These are phyloP conservation scores for Proliferodiscus dingleyae DNA, from an alignment of 2,329 filamentous ascomycete genomes.

Conservation along the genomic window DNA sequence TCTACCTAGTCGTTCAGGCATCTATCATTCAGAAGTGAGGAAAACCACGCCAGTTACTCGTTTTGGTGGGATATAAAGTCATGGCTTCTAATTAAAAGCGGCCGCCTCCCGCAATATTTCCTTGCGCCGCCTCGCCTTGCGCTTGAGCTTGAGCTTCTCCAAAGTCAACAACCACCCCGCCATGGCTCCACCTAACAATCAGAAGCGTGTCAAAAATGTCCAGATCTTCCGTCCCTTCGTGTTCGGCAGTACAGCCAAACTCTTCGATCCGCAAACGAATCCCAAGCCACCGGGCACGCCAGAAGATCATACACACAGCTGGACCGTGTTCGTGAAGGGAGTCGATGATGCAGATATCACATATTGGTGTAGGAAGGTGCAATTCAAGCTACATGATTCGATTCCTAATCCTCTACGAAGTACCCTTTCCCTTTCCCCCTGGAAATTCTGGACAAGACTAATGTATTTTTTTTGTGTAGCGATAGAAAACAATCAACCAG, in stretches of 20 bases:
- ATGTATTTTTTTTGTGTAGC: too few relatives aligned
- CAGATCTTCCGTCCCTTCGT: conserved; percentile 63
- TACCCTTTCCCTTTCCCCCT: conserved; percentile 32
- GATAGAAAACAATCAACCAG: conserved; percentile 61
- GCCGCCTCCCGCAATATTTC: background rate
- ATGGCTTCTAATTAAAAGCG: background rate
- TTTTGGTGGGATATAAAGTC: background rate
- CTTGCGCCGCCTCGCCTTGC: background rate
- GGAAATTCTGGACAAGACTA: background rate
- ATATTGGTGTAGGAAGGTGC: conserved; percentile 93
- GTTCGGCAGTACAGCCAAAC: conserved; percentile 74
- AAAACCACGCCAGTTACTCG: too few relatives aligned
- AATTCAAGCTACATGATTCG: conserved; percentile 97
- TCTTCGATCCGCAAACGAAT: conserved; percentile 71
- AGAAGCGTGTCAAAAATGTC: conserved; percentile 61
- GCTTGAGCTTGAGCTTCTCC: background rate
- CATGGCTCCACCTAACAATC: conserved; percentile 55
- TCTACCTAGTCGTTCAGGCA: too few relatives aligned
- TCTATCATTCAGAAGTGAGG: too few relatives aligned
- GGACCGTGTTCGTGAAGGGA: conserved; percentile 90
- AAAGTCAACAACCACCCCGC: conserved; percentile 1
- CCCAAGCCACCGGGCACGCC: conserved; percentile 73
- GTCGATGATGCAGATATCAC: conserved; percentile 86
- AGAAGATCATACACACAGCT: conserved; percentile 91
- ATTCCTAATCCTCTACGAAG: conserved; percentile 87